Percentiles rank a stretch among this genome's conserved stretches.
These are phyloP conservation scores for Helotiales sp. DNA, from an alignment of 2,329 filamentous ascomycete species.

Conservation along the genomic window DNA sequence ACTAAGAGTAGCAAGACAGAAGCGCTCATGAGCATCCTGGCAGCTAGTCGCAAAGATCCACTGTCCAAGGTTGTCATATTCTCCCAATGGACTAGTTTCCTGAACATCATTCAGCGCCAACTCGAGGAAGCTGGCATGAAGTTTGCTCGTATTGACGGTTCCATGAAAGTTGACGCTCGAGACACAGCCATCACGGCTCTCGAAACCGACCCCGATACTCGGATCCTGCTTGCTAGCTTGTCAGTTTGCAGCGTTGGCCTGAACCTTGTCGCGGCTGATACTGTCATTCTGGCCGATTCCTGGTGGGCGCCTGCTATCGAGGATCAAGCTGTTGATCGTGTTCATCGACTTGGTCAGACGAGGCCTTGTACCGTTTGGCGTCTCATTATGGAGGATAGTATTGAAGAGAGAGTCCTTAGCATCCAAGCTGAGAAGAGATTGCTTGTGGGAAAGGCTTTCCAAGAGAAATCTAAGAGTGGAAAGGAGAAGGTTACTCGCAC, in stretches of 20 bases:
- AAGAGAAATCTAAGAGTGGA: conserved; percentile 65
- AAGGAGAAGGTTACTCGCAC: conserved; percentile 55
- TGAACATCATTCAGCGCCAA: conserved; percentile 70
- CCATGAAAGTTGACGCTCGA: conserved; percentile 69
- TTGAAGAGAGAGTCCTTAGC: conserved; percentile 78
- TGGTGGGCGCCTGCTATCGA: conserved; percentile 96
- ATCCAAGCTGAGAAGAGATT: conserved; percentile 79
- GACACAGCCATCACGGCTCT: conserved; percentile 70
- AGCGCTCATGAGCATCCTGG: conserved; percentile 72
- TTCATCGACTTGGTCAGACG: conserved; percentile 82
- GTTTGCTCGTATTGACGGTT: conserved; percentile 76
- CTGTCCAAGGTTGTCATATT: conserved; percentile 72
- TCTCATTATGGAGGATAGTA: conserved; percentile 74
- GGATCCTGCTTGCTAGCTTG: conserved; percentile 78
- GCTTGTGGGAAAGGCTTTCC: conserved; percentile 76
- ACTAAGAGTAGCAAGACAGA: conserved; percentile 81
- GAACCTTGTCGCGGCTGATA: conserved; percentile 83
- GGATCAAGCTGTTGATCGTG: conserved; percentile 86
- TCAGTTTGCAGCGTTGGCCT: conserved; percentile 82
- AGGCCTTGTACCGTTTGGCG: conserved; percentile 77
- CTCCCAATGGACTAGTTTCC: conserved; percentile 75
- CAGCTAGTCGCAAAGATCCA: conserved; percentile 63
- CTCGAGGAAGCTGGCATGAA: conserved; percentile 60
- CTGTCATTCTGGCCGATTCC: conserved; percentile 78
- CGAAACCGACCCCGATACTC: conserved; percentile 64